These are phyloP conservation scores for Candida sp. DNA, from an alignment of 1,139 yeast species.

Conservation along the genomic window DNA sequence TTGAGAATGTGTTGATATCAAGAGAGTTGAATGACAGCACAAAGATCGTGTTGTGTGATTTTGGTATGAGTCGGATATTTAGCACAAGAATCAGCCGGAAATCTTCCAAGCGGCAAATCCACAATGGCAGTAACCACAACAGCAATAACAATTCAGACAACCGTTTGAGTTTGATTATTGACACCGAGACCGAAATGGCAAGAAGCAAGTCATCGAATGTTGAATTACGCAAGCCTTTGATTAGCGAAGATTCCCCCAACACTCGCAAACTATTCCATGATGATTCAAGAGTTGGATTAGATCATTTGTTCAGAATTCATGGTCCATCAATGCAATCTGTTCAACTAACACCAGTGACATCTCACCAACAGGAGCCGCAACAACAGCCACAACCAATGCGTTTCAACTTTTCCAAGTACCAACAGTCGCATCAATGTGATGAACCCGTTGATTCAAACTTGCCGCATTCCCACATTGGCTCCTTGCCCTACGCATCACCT, in stretches of 20 bases:
- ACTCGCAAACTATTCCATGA: slow-evolving; percentile 22
- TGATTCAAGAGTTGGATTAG: slow-evolving; percentile 39
- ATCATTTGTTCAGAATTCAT: slow-evolving; percentile 28
- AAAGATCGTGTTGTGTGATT: slow-evolving; percentile 71
- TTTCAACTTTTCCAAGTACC: slow-evolving; percentile 4
- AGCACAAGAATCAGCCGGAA: slow-evolving; percentile 32
- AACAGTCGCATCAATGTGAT: background rate
- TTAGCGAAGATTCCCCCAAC: slow-evolving; percentile 35
- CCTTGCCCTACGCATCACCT: slow-evolving; percentile 92
- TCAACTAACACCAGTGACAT: slow-evolving; percentile 34
- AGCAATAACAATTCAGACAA: background rate
- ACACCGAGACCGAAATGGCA: slow-evolving; percentile 26
- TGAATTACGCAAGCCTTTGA: slow-evolving; percentile 37
- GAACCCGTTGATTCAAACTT: slow-evolving; percentile 35
- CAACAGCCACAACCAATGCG: background rate
- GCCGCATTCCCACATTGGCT: slow-evolving; percentile 80
- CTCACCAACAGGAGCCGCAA: slow-evolving; percentile 8
- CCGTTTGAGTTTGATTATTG: background rate
- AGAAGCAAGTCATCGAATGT: slow-evolving; percentile 53
- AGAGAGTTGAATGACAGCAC: slow-evolving; percentile 21
- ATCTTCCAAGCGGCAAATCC: slow-evolving; percentile 19
- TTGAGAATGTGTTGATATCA: slow-evolving; percentile 81
- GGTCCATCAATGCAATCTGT: slow-evolving; percentile 43
- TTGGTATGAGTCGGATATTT: slow-evolving; percentile 72
- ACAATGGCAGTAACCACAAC: background rate